phyloP scores from a whole-genome alignment of 495 filamentous ascomycete genomes.

The Podospora australis region DNA sequence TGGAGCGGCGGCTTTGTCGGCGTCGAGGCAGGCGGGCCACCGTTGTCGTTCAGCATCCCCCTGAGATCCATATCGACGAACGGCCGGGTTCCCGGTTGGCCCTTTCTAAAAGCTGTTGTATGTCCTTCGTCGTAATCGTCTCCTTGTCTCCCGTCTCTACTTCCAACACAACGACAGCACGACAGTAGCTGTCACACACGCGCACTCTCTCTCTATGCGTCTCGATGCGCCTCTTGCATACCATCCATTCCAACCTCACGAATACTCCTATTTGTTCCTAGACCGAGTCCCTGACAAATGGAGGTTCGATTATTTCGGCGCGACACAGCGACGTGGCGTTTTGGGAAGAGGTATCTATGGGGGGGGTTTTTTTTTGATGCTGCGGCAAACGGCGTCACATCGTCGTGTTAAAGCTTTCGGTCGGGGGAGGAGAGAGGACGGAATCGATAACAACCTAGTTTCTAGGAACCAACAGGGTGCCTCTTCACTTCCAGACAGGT shows the following conservation, averaged over 20 bases:
- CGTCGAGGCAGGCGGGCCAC: slow-evolving; percentile 20
- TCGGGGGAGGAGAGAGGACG: slow-evolving; percentile 5
- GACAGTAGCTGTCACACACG: too few relatives aligned
- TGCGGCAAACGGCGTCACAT: slow-evolving; percentile 23
- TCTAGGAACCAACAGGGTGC: background rate
- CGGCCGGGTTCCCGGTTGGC: too few relatives aligned
- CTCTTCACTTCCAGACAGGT: slow-evolving; percentile 18
- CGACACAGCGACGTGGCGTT: slow-evolving; percentile 4
- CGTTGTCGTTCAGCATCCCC: slow-evolving; percentile 47
- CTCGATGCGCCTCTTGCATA: too few relatives aligned
- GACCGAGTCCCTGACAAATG: too few relatives aligned
- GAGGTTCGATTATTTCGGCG: too few relatives aligned
- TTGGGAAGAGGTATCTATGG: slow-evolving; percentile 1
- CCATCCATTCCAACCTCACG: too few relatives aligned
- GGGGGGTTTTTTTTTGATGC: too few relatives aligned
- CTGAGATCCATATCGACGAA: slow-evolving; percentile 47
- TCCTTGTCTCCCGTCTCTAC: background rate
- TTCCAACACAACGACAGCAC: slow-evolving; percentile 8
- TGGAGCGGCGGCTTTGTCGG: slow-evolving; percentile 20
- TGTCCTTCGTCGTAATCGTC: background rate
- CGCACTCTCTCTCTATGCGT: slow-evolving; percentile 7
- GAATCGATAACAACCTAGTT: too few relatives aligned
- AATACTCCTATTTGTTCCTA: too few relatives aligned
- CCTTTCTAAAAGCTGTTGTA: background rate
- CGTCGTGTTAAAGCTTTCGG: slow-evolving; percentile 19